These are phyloP conservation scores for Fusarium proliferatum DNA, from an alignment of 2,329 filamentous ascomycete genomes.

Conservation along the genomic window DNA sequence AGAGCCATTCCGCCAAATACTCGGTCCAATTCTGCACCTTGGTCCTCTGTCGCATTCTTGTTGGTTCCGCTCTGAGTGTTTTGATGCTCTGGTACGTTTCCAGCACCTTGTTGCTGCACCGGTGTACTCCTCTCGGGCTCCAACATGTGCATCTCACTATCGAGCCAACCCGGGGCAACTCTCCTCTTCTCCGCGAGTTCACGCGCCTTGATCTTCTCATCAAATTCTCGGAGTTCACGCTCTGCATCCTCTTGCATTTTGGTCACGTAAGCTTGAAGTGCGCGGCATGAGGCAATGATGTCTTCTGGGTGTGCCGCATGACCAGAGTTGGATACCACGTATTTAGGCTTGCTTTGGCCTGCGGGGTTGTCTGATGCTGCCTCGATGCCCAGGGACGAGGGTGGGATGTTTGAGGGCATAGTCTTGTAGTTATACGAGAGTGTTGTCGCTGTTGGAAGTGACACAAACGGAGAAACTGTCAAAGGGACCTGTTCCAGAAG, in stretches of 20 bases:
- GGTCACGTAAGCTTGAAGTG: constrained; percentile 79
- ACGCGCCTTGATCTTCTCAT: constrained; percentile 71
- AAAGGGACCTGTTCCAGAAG: constrained; percentile 92
- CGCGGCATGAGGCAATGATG: constrained; percentile 83
- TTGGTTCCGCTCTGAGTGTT: constrained; percentile 26
- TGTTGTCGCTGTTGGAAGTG: constrained; percentile 87
- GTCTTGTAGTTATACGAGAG: constrained; percentile 95
- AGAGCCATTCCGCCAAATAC: constrained; percentile 64
- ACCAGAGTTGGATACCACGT: constrained; percentile 81
- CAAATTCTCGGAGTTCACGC: constrained; percentile 74
- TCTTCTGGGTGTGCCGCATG: constrained; percentile 88
- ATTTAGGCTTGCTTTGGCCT: constrained; percentile 67
- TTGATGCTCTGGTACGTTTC: constrained; percentile 19
- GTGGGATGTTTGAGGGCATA: constrained; percentile 85
- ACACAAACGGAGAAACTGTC: constrained; percentile 93
- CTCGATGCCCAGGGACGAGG: constrained; percentile 51
- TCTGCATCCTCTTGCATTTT: constrained; percentile 76
- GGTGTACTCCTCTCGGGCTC: constrained; percentile 69
- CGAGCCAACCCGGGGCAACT: constrained; percentile 83
- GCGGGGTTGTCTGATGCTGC: constrained; percentile 51
- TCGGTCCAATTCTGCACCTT: constrained; percentile 67
- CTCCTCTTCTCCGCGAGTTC: constrained; percentile 84
- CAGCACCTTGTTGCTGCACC: constrained; percentile 45
- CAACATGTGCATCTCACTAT: constrained; percentile 76
- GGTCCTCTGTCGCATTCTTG: constrained; percentile 54